Evolutionary conservation across 352 stramenopile genomes (phyloP), one percentile per base, ranked within the genome.

Genomic region (Phytopythium kandeliae): DNA sequence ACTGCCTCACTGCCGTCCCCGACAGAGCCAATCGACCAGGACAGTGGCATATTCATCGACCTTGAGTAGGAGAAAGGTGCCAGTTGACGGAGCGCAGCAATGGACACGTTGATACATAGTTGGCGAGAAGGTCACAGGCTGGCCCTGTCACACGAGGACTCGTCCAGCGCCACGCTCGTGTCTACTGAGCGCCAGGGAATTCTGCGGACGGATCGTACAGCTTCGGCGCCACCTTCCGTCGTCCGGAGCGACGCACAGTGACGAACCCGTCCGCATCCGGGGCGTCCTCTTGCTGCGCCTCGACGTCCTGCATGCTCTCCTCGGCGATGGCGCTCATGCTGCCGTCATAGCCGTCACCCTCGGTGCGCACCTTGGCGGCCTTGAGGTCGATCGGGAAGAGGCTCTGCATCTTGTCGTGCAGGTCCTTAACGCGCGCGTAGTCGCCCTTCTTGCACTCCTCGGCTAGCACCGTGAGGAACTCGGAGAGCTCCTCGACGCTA

Each of bases 301-400:
- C 60, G 37, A 35, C 51, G 51, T 60, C 41, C 51, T 66, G 35
- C 55, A 64, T 59, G 55, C 17, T 45, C 46, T 72, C 55, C 60
- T 82, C 62, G 16, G 62, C 48, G 48, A 80, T 74, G 51, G 43
- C 52, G 11, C 61, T 53, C 30, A 71, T 47, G 28, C 55, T 16
- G 17, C 44, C 50, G 10, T 42, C 52, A 16, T 24, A 13, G 16
- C 59, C 68, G 17, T 85, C 73, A 15, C 74, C 52, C 40, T 72
- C 63, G 21, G 43, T 48, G 45, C 71, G 77, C 22, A 86, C 33
- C 63, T 93, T 93, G 50, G 80, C 69, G 31, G 67, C 62, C 61
- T 93, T 93, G 38, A 93, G 61, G 62, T 93, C 68, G 45, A 93
- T 93, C 22, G 82, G 75, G 50, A 90, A 78, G 36, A 89, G 68